Conservation (phyloP, 179 eudicot species). For the Camellia oleifera region DNA sequence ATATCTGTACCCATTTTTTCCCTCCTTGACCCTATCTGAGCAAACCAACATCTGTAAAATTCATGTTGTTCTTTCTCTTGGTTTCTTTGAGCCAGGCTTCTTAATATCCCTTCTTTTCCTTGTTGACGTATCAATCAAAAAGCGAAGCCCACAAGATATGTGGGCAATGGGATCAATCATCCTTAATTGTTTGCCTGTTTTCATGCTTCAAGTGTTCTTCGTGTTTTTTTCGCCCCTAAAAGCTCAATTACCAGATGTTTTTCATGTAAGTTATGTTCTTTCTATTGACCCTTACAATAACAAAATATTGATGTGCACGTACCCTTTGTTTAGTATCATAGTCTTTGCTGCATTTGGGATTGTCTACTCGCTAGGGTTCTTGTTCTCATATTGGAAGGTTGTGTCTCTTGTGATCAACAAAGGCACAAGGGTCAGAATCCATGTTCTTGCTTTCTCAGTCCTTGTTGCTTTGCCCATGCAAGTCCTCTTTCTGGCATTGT, state of each 20-base stretch:
- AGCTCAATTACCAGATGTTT: slow-evolving; percentile 18
- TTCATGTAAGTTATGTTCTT: slow-evolving; percentile 29
- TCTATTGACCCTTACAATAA: slow-evolving; percentile 19
- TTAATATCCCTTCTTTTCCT: slow-evolving; percentile 55
- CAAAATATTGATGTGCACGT: slow-evolving; percentile 41
- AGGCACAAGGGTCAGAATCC: slow-evolving; percentile 33
- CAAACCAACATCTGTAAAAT: slow-evolving; percentile 48
- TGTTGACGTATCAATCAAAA: slow-evolving; percentile 45
- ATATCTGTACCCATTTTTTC: slow-evolving; percentile 29
- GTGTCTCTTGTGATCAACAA: slow-evolving; percentile 50
- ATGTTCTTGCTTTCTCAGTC: slow-evolving; percentile 29
- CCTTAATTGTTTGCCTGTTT: slow-evolving; percentile 35
- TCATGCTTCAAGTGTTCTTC: slow-evolving; percentile 34
- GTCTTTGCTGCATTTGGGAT: slow-evolving; percentile 43
- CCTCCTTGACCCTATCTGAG: slow-evolving; percentile 21
- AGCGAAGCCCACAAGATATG: slow-evolving; percentile 25
- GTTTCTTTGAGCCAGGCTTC: slow-evolving; percentile 67
- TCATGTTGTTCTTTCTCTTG: slow-evolving; percentile 58
- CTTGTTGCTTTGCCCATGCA: slow-evolving; percentile 25
- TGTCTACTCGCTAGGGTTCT: slow-evolving; percentile 24
- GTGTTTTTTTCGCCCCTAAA: slow-evolving; percentile 28
- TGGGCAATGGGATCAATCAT: slow-evolving; percentile 37
- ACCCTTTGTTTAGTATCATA: slow-evolving; percentile 44
- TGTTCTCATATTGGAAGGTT: slow-evolving; percentile 42
- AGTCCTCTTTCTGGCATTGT: slow-evolving; percentile 13